Evolutionary conservation across 768 basidiomycete species (phyloP).

Genomic region (Clavaria fumosa): DNA sequence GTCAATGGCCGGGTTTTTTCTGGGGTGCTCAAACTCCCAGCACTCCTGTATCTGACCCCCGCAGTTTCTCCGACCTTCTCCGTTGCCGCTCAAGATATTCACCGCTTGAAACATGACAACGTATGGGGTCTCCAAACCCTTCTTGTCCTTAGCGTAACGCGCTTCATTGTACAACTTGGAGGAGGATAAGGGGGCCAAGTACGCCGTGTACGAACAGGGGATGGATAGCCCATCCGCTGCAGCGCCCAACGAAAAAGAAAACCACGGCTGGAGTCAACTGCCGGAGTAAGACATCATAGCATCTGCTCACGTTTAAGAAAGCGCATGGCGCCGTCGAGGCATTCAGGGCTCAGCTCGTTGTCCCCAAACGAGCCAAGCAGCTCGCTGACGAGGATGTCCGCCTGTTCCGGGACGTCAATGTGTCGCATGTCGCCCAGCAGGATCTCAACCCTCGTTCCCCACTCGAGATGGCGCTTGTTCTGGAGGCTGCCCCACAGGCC

Average conservation of each 20-base stretch:
- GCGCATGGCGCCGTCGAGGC: slow-evolving; percentile 87
- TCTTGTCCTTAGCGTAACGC: slow-evolving; percentile 42
- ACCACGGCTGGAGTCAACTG: neutral
- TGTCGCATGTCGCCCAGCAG: slow-evolving; percentile 92
- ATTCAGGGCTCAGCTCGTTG: slow-evolving; percentile 96
- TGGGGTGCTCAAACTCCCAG: slow-evolving; percentile 95
- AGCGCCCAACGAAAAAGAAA: neutral
- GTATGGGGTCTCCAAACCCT: slow-evolving; percentile 85
- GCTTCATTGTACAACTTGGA: slow-evolving; percentile 87
- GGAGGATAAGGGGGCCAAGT: slow-evolving; percentile 87
- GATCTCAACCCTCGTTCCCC: slow-evolving; percentile 66
- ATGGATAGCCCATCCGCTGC: slow-evolving; percentile 89
- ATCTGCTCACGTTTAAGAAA: slow-evolving; percentile 73
- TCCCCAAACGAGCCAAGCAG: slow-evolving; percentile 95
- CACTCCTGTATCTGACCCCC: slow-evolving; percentile 84
- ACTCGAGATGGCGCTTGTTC: slow-evolving; percentile 64
- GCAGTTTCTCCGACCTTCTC: slow-evolving; percentile 46
- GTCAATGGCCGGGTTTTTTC: slow-evolving; percentile 64
- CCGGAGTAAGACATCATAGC: too few species aligned
- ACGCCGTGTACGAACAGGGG: slow-evolving; percentile 89
- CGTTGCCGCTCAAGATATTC: slow-evolving; percentile 71
- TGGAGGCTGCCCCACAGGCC: slow-evolving; percentile 47
- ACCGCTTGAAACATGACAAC: slow-evolving; percentile 98
- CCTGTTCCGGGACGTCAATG: slow-evolving; percentile 69
- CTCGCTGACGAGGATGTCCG: slow-evolving; percentile 91